A percentile compares a stretch with the other conserved stretches of the same genome.
Evolutionary conservation across 305 asterid species (phyloP).

Genomic region (Fraxinus platypoda): DNA sequence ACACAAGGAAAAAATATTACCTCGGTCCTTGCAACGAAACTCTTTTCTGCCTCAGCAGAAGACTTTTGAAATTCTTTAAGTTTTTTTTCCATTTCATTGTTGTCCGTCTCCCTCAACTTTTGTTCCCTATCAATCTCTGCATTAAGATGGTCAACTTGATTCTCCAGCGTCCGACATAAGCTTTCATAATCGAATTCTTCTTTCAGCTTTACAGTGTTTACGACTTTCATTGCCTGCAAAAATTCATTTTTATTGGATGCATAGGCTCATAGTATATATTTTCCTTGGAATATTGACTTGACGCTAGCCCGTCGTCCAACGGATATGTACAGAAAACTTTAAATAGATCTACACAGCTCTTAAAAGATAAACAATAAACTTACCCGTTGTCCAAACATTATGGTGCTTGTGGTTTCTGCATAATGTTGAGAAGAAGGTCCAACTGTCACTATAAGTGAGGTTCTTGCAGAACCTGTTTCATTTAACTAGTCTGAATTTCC

Average conservation of each 20-base stretch:
- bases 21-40: constrained; percentile 64
- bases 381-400: constrained; percentile 96
- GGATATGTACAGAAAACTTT: background rate
- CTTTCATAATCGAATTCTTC: constrained; percentile 93
- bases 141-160: constrained; percentile 71
- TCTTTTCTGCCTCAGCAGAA: constrained; percentile 61
- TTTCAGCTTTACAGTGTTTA: constrained; percentile 72
- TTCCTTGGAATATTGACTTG: background rate
- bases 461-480: constrained; percentile 88
- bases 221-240: constrained; percentile 90
- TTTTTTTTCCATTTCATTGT: constrained; percentile 49
- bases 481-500: constrained; percentile 23
- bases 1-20: constrained; percentile 39
- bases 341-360: background rate
- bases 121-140: constrained; percentile 74
- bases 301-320: background rate
- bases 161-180: constrained; percentile 81
- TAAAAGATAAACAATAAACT: constrained; percentile 27
- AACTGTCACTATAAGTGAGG: constrained; percentile 76
- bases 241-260: constrained; percentile 19
- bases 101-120: constrained; percentile 59
- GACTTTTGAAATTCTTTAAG: constrained; percentile 51
- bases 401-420: constrained; percentile 90
- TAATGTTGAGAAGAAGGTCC: constrained; percentile 90
- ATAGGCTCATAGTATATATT: background rate